These are phyloP conservation scores for Cymbidium sinense DNA, from an alignment of 106 monocot species.

Conservation along the genomic window DNA sequence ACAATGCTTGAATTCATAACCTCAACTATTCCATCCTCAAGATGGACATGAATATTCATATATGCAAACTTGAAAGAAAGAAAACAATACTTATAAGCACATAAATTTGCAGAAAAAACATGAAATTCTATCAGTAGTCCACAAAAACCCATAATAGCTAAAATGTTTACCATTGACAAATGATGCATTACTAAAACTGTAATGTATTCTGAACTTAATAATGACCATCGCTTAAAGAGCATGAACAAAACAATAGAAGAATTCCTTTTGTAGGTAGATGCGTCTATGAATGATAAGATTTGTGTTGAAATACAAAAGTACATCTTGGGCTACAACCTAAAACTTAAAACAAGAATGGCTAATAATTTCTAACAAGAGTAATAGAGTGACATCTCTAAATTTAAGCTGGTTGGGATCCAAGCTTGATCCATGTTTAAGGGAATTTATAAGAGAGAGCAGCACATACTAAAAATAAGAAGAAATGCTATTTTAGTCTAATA, in stretches of 20 bases:
- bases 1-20: constrained; percentile 31
- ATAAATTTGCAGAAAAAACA: neutral
- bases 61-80: constrained; percentile 52
- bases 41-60: constrained; percentile 70
- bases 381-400: no score
- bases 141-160: neutral
- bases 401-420: no score
- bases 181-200: neutral
- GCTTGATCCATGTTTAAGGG: no score
- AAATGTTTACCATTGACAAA: neutral
- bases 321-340: no score
- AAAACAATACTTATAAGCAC: neutral
- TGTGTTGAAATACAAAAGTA: no score
- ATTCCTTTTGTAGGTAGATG: neutral
- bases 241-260: neutral
- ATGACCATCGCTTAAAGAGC: neutral
- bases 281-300: neutral
- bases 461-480: no score
- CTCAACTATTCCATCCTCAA: constrained; percentile 53
- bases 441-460: no score
- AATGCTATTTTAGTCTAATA: no score
- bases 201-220: neutral
- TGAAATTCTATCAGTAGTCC: neutral
- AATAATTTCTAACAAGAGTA: no score
- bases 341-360: no score